Evolutionary conservation across 331 rosid species (phyloP), one percentile per base, ranked within the genome.

Genomic region (Quercus tomentella): DNA sequence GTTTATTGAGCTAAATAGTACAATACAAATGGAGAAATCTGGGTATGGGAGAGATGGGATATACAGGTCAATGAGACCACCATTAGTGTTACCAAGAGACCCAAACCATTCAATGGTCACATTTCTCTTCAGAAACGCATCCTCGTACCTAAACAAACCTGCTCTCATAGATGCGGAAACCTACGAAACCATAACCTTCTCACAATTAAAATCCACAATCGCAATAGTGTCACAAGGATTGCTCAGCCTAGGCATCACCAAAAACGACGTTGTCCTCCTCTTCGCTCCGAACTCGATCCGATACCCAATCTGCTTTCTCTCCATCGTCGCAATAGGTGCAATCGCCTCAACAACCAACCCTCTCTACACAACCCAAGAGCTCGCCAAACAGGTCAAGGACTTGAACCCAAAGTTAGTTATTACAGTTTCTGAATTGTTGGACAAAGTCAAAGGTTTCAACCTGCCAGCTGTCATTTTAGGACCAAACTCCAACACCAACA

Each of bases 251-350:
- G 93, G 92, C 11, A 26, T 94, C 14, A 35, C 73, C 76, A 94
- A 92, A 83, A 89, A 83, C 84, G 97, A 94, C 72, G 96, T 90
- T 31, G 96, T 94, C 3, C 84, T 94, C 54, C 85, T 94, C 80
- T 85, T 92, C 35, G 90, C 96, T 5, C 98, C 97, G 1, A 92
- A 90, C 74, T 88, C 91, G 11, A 79, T 84, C 70, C 88, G 83
- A 22, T 89, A 73, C 70, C 87, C 93, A 0, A 37, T 87, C 5
- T 84, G 88, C 81, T 89, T 94, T 88, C 80, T 89, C 41, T 91
- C 87, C 25, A 78, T 84, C 6, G n/a, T 82, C 16, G 89, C 92
- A 31, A 69, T 88, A 35, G 97, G 98, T 28, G 97, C 94, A 61
- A 61, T 86, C 63, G 89, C 76, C 20, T 87, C 98, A 63, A 92